These are phyloP conservation scores for Yamadazyma siamensis DNA, from an alignment of 1,139 yeast species.

Conservation along the genomic window DNA sequence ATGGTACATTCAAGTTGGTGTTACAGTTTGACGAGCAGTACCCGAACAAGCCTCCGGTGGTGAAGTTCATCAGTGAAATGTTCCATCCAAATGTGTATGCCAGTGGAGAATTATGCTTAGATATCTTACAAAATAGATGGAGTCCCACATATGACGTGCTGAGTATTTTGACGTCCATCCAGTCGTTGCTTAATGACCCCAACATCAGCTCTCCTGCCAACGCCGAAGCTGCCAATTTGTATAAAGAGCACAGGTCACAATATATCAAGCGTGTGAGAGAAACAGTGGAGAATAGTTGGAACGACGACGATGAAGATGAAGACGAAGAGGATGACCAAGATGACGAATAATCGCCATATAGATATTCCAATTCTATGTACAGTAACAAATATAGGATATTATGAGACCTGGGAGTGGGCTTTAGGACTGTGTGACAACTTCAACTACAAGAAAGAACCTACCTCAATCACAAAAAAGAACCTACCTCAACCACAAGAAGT, in stretches of 20 bases:
- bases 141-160: slow-evolving; percentile 98
- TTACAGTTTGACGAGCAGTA: slow-evolving; percentile 95
- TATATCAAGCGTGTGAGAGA: slow-evolving; percentile 88
- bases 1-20: slow-evolving; percentile 87
- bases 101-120: slow-evolving; percentile 91
- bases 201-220: slow-evolving; percentile 96
- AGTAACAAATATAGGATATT: too few relatives aligned
- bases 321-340: slow-evolving; percentile 68
- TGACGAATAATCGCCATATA: slow-evolving; percentile 6
- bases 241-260: slow-evolving; percentile 92
- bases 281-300: slow-evolving; percentile 90
- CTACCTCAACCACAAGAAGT: slow-evolving; percentile 24
- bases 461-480: too few relatives aligned
- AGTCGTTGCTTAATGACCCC: slow-evolving; percentile 88
- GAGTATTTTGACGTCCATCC: slow-evolving; percentile 88
- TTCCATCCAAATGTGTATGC: slow-evolving; percentile 98
- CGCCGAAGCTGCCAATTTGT: slow-evolving; percentile 94
- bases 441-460: too few relatives aligned
- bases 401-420: too few relatives aligned
- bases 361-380: slow-evolving; percentile 1
- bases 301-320: slow-evolving; percentile 55
- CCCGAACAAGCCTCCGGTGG: slow-evolving; percentile 95
- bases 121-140: slow-evolving; percentile 96
- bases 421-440: too few relatives aligned
- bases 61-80: slow-evolving; percentile 89